Conservation (phyloP, 2,329 filamentous ascomycete genomes). For the Lomentospora prolificans region DNA sequence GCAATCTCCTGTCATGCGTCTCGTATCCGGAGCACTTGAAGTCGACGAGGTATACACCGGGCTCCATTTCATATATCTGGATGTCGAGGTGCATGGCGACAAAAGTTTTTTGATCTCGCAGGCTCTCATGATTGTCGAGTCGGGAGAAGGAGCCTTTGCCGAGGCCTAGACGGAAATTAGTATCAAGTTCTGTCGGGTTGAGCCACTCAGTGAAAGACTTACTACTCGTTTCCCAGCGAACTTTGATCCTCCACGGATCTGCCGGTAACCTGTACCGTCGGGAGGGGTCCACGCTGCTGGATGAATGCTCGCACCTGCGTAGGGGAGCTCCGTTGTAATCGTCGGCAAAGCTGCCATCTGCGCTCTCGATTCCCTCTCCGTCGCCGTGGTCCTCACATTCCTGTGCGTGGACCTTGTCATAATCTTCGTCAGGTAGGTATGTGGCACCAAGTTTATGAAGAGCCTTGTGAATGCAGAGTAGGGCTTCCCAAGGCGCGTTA, state of each 20-base stretch:
- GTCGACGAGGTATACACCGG: slow-evolving; percentile 87
- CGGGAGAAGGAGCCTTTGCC: not conserved
- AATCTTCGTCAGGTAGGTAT: slow-evolving; percentile 65
- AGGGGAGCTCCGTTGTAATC: slow-evolving; percentile 25
- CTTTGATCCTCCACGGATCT: slow-evolving; percentile 89
- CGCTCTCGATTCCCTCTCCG: slow-evolving; percentile 26
- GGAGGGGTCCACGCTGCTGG: slow-evolving; percentile 37
- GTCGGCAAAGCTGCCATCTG: slow-evolving; percentile 31
- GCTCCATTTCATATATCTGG: slow-evolving; percentile 90
- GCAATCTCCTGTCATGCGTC: slow-evolving; percentile 58
- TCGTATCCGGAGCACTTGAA: slow-evolving; percentile 99
- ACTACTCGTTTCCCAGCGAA: slow-evolving; percentile 78
- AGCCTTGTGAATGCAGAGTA: slow-evolving; percentile 91
- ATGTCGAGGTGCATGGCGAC: slow-evolving; percentile 95
- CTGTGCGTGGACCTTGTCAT: slow-evolving; percentile 33
- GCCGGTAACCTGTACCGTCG: slow-evolving; percentile 76
- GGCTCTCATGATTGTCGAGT: not conserved
- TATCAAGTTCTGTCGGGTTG: not conserved
- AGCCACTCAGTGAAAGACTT: slow-evolving; percentile 25
- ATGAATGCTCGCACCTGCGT: slow-evolving; percentile 23
- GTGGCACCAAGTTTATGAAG: slow-evolving; percentile 78
- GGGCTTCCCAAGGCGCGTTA: slow-evolving; percentile 87
- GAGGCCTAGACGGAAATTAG: not conserved
- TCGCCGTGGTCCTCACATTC: slow-evolving; percentile 18
- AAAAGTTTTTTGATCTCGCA: slow-evolving; percentile 25